Evolutionary conservation across 257 asterid genomes (phyloP), one percentile per base, ranked within the genome.

Genomic region (Solanum clarkiae): DNA sequence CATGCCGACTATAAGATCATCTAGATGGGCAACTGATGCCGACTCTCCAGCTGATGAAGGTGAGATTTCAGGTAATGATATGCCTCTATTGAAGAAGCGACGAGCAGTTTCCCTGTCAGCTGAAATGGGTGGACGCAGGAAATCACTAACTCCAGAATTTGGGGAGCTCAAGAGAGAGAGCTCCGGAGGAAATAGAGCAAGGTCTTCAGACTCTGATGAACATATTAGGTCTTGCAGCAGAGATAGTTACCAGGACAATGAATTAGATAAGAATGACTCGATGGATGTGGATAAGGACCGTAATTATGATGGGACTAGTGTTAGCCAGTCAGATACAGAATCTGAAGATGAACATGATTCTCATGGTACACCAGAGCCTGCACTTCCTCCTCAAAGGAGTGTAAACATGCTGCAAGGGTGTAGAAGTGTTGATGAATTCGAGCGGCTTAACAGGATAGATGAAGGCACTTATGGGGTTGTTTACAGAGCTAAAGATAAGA

Each of bases 381-480:
- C 87, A 53, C 88, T 83, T 45, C 93, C 93, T 57, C 91, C 91
- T 14, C 90, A 87, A 74, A 91, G 95, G 91, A 89, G 92, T 75
- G 91, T 94, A 84, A 95, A 92, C 91, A 95, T 95, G 98, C 98
- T 94, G 87, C 96, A 91, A 87, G 97, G 98, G 79, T 95, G 98
- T 91, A 91, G 98, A 84, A 92, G 92, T 88, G 98, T 95, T 45
- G 89, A 92, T 85, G 98, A 92, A 88, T 95, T 93, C 66, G 98
- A 95, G 91, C 89, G 94, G 87, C 89, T 95, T 88, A 94, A 95
- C 90, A 95, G 90, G 93, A 95, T 95, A 85, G 92, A 93, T 79
- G 98, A 95, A 92, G 98, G 98, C 36, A 95, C 98, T 7, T 95
- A 95, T 68, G 98, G 98, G 45, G 93, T 95, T 85, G 98, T 95